Evolutionary conservation across 805 yeast genomes (phyloP), one percentile per base, ranked within the genome.

Genomic region (Ogataea thermomethanolica): DNA sequence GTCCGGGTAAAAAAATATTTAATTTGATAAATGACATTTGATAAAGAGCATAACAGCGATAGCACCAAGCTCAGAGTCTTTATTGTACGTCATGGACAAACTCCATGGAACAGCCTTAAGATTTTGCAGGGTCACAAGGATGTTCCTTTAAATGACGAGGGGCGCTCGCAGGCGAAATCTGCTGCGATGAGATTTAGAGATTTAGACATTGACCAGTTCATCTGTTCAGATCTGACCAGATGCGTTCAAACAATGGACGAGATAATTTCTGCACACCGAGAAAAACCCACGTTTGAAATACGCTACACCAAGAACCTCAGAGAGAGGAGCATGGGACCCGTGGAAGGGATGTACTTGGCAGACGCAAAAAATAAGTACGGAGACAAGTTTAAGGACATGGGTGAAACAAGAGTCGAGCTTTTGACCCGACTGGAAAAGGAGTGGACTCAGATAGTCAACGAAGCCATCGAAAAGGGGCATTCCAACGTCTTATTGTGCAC

Each of bases 61-160:
- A 15, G 21, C 2, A 14, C 27, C 5, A 46, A 36, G 6, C 43
- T 60, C 7, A 48, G 69, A 8, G 41, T 84, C 3, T 81, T 82
- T 48, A 59, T 86, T 5, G 76, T 87, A 4, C 75, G 96, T 53
- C 96, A 87, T 53, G 96, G 95, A 1, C 93, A 84, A 58, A 87
- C 96, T 0, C 79, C 79, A 41, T 80, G 81, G 60, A 87, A 87
- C 56, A 69, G 71, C 27, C 56, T 72, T 38, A 81, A 78, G 61
- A 81, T 83, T 35, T 61, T 87, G 27, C 96, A 87, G 61, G 96
- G 96, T 1, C 95, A 87, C 55, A 53, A 68, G 32, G 82, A 87
- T 55, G 76, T 79, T 4, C 72, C 76, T 13, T 55, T 88, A 39
- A 86, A 86, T 54, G 72, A 63, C 0, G 69, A 66, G 3, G 95